Base-by-base conservation (phyloP, 1,284 basidiomycete genomes). In the Marasmius sp. region DNA sequence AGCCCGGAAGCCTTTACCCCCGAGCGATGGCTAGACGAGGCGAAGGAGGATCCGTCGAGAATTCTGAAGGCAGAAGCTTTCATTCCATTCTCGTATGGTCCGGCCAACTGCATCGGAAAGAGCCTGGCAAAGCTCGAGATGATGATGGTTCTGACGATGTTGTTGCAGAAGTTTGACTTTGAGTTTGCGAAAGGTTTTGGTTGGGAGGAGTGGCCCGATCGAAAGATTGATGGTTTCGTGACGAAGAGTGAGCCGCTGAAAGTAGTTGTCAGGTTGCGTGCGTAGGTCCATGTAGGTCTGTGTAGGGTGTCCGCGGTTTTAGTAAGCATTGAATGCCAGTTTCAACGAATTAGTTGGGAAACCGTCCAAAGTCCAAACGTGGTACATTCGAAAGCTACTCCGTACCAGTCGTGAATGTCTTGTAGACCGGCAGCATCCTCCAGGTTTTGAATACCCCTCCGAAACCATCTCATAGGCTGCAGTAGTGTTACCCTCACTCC, bases 51-150 rank as follows among this genome's bases (percentile, higher is more conserved):
- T 27, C 27, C 41, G 41, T n/a, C 16, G 7, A 47, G 16, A 16
- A 14, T 47, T 5, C 27, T 27, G 27, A 27, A 27, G 5, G 16
- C 16, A 2, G 45, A 47, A 16, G 71, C 74, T 6, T 75, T 72
- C 61, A 70, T 74, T 33, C 74, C 74, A 1, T 75, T 75, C 64
- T 75, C 71, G 3, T 66, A 61, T 49, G 74, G 73, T 0, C 71
- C 72, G 0, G 65, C 67, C 2, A 70, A 71, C 57, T 75, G 74
- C 51, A 69, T 73, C 16, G 72, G 74, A 6, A 72, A 71, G 52
- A 43, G 59, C 16, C 63, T 75, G 1, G 74, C 74, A 10, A 62
- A 66, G 62, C 67, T 66, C 50, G 72, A 74, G 62, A 63, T 74
- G 63, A 62, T 69, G 52, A 64, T 68, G 59, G 68, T 72, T 11